phyloP scores from a whole-genome alignment of 495 filamentous ascomycete genomes.

The Patellaria atrata region DNA sequence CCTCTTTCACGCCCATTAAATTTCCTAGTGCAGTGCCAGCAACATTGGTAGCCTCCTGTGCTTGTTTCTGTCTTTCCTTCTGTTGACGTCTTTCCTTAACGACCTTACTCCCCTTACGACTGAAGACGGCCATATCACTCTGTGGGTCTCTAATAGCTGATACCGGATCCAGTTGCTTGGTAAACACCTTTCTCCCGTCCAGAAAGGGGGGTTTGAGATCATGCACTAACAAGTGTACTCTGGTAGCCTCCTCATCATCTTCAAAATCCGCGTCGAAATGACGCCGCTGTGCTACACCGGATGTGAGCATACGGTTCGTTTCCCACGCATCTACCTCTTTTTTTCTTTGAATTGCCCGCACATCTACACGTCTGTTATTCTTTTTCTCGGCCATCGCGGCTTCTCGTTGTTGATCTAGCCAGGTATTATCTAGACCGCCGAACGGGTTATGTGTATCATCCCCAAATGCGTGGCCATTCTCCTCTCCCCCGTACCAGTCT shows the following conservation, averaged over 20 bases:
- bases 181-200: slow-evolving; percentile 89
- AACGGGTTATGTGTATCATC: slow-evolving; percentile 62
- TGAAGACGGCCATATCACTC: slow-evolving; percentile 98
- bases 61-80: slow-evolving; percentile 86
- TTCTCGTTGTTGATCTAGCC: slow-evolving; percentile 60
- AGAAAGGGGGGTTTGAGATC: slow-evolving; percentile 91
- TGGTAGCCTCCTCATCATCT: slow-evolving; percentile 81
- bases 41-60: slow-evolving; percentile 87
- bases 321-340: slow-evolving; percentile 97
- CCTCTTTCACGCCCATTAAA: slow-evolving; percentile 86
- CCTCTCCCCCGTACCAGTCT: slow-evolving; percentile 76
- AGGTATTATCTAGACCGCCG: slow-evolving; percentile 48
- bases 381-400: slow-evolving; percentile 60
- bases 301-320: slow-evolving; percentile 95
- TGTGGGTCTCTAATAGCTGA: slow-evolving; percentile 87
- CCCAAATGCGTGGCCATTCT: slow-evolving; percentile 61
- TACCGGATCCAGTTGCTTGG: slow-evolving; percentile 91
- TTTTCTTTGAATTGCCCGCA: slow-evolving; percentile 66
- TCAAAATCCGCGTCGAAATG: slow-evolving; percentile 68
- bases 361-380: slow-evolving; percentile 50
- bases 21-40: slow-evolving; percentile 88
- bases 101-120: slow-evolving; percentile 85
- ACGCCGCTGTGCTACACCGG: slow-evolving; percentile 81
- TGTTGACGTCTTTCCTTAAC: slow-evolving; percentile 85
- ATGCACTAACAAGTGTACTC: slow-evolving; percentile 85